Base-by-base conservation (phyloP, 1,139 yeast genomes). In the Candida frijolesensis region DNA sequence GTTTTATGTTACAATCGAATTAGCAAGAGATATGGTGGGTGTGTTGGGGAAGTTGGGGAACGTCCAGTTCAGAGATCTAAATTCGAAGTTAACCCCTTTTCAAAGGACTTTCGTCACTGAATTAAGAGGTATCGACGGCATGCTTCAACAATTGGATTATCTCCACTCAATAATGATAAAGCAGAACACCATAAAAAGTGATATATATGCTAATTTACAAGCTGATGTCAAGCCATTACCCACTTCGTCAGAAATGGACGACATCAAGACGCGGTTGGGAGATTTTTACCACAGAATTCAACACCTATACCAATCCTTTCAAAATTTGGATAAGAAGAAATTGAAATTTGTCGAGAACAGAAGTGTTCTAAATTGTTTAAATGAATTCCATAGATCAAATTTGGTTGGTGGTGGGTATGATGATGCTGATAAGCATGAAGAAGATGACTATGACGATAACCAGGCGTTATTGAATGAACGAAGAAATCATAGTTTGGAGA, bases 11-110 rank as follows among this genome's bases (percentile, higher is more conserved):
- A 90, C 98, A n/a, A 83, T 86, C 33, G 99, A 94, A 67, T 83
- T 90, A 53, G 89, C 96, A 7, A 78, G 98, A 55, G 96, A 91
- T 54, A 85, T 90, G 53, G 95, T 91, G 12, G 85, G 87, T 48
- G 81, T 86, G 2, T 72, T 94, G 40, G 99, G 99, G 8, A 83
- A 84, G 54, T 72, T 87, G 52, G 97, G 97, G 1, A 75, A 82
- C 49, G 87, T 94, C 29, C 98, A 95, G 64, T 91, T 95, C 68
- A 80, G 97, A 53, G 98, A 94, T 68, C 77, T 94, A 68, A 94
- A 94, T 68, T 76, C 86, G 45, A 82, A 81, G 60, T 81, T 89
- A 49, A 86, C 87, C 52, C 78, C 91, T 3, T 95, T 94, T 70
- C 97, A 92, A 68, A 78, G 98, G 56, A 82, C 96, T 0, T 94